Conservation (phyloP, 169 alveolate genomes). For the Plasmodium coatneyi region DNA sequence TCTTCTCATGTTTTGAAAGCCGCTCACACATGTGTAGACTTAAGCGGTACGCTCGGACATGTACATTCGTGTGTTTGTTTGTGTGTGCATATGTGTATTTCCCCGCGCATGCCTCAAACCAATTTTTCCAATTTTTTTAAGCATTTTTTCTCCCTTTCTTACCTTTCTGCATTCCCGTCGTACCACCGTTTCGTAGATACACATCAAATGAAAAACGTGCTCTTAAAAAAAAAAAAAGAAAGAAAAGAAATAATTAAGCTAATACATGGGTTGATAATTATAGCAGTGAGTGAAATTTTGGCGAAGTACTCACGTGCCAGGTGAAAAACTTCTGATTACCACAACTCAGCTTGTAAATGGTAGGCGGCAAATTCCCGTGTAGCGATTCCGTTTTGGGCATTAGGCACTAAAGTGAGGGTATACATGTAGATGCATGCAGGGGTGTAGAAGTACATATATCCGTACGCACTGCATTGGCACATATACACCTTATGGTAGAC, state of each 20-base stretch:
- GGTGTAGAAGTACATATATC: background rate
- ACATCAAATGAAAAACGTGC: conserved; percentile 70
- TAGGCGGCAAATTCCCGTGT: conserved; percentile 71
- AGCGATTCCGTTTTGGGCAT: conserved; percentile 70
- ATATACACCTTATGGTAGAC: background rate
- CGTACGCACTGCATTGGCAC: background rate
- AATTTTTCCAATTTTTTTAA: background rate
- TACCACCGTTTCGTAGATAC: conserved; percentile 67
- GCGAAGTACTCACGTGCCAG: background rate
- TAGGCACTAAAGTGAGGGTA: conserved; percentile 31
- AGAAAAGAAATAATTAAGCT: background rate
- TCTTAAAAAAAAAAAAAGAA: conserved; percentile 28
- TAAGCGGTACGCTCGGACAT: background rate
- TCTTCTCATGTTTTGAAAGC: background rate
- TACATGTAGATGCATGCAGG: background rate
- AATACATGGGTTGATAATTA: background rate
- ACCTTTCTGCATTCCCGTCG: conserved; percentile 73
- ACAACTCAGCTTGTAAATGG: conserved; percentile 54
- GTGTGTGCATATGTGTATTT: background rate
- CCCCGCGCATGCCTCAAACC: background rate
- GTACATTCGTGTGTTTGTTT: conserved; percentile 8
- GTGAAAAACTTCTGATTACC: conserved; percentile 14
- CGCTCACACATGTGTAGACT: background rate
- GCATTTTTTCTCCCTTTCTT: background rate
- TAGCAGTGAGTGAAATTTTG: background rate